Conservation (phyloP, 176 grass and related monocot genomes). For the Pontederia crassipes region DNA sequence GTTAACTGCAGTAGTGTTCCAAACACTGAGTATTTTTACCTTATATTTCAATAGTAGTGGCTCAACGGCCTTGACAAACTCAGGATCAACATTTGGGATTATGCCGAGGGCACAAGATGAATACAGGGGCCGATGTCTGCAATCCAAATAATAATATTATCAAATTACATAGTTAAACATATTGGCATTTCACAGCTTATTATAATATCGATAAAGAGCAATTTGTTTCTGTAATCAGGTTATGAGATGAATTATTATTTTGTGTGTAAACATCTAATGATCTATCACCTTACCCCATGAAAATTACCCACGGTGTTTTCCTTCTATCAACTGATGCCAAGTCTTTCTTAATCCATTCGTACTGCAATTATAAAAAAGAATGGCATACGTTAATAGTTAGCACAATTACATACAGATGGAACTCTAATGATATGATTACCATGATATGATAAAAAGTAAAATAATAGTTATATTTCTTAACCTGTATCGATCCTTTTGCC, state of each 20-base stretch:
- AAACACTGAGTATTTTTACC: conserved; percentile 11
- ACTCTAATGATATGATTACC: neutral
- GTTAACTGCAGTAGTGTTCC: neutral
- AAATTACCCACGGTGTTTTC: conserved; percentile 74
- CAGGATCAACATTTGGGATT: conserved; percentile 31
- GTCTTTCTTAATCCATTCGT: conserved; percentile 53
- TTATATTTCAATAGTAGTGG: conserved; percentile 49
- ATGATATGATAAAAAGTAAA: neutral
- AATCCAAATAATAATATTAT: neutral
- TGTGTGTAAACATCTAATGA: neutral
- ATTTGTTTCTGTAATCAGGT: no score
- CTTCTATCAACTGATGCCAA: conserved; percentile 51
- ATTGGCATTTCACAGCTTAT: no score
- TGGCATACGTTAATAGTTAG: conserved; percentile 13
- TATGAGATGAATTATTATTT: no score
- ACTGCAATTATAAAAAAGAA: conserved; percentile 21
- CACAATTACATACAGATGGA: neutral
- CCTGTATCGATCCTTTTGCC: conserved; percentile 54
- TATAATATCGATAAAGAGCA: no score
- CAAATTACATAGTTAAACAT: no score
- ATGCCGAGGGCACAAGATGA: conserved; percentile 31
- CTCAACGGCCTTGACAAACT: conserved; percentile 45
- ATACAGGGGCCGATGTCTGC: conserved; percentile 80
- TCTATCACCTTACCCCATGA: conserved; percentile 45
- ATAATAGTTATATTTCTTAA: neutral